A percentile compares a stretch with the other conserved stretches of the same genome.
These are phyloP conservation scores for Termitomyces sp. DNA, from an alignment of 768 basidiomycete species.

Conservation along the genomic window DNA sequence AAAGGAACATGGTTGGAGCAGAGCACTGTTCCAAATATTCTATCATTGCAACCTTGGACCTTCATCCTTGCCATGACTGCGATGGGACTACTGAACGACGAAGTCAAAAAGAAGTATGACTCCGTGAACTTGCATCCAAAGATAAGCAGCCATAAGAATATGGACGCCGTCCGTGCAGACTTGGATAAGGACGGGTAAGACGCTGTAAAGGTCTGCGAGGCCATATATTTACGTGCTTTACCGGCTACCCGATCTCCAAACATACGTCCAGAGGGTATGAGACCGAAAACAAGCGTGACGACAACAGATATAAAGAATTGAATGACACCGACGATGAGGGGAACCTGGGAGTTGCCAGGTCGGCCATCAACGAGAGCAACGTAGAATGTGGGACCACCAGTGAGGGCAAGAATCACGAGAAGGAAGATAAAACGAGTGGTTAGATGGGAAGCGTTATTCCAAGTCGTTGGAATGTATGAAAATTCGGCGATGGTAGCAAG, in stretches of 20 bases:
- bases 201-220: slow-evolving; percentile 97
- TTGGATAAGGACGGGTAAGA: slow-evolving; percentile 82
- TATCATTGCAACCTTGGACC: slow-evolving; percentile 87
- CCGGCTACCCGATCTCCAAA: slow-evolving; percentile 98
- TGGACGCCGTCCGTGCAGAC: slow-evolving; percentile 74
- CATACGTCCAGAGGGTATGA: slow-evolving; percentile 95
- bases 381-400: slow-evolving; percentile 91
- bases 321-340: slow-evolving; percentile 88
- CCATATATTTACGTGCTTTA: slow-evolving; percentile 97
- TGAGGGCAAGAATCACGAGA: slow-evolving; percentile 86
- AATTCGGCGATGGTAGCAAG: slow-evolving; percentile 91
- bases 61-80: slow-evolving; percentile 95
- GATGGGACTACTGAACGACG: slow-evolving; percentile 95
- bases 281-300: slow-evolving; percentile 75
- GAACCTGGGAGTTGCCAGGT: slow-evolving; percentile 53
- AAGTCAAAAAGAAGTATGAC: slow-evolving; percentile 97
- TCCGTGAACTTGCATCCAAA: slow-evolving; percentile 97
- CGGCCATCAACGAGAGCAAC: slow-evolving; percentile 79
- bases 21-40: slow-evolving; percentile 69
- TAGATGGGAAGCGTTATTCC: slow-evolving; percentile 98
- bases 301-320: slow-evolving; percentile 91
- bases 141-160: slow-evolving; percentile 85
- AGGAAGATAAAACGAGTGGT: slow-evolving; percentile 92
- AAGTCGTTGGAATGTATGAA: slow-evolving; percentile 95
- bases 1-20: slow-evolving; percentile 94